Evolutionary conservation across 352 stramenopile species (phyloP), one percentile per base, ranked within the genome.

Genomic region (Globisporangium alternatum): DNA sequence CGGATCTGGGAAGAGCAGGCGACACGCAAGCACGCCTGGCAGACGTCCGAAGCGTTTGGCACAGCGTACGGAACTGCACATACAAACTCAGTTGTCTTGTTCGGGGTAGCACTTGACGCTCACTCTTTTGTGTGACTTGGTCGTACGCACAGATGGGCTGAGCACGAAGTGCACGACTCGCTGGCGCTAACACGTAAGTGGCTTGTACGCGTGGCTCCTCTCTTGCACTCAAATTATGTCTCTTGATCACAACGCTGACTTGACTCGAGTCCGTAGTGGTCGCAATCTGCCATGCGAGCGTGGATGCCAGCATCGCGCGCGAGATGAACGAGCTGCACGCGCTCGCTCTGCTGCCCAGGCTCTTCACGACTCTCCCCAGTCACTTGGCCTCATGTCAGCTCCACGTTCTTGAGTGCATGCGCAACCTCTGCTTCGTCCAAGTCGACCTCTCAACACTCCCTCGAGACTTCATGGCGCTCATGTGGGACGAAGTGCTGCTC

Each of bases 1-100:
- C 64, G 76, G 1, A 70, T 86, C 47, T 63, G 68, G 0, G 77
- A 88, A 60, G 84, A 93, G 65, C 84, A 93, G 63, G 74, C 69
- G 7, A 78, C 78, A 1, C 52, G 76, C 2, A 64, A 68, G 15
- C 67, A 77, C 43, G 44, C 41, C 10, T 93, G 82, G 81, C 65
- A 59, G 10, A 56, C 55, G 10, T 89, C 77, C 0, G 56, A 71
- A n/a, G 56, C 67, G 9, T 78, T 81, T 49, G 76, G 76, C 9
- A 45, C 60, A 12, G 59, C 13, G 78, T 83, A 53, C n/a, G 56
- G 10, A 25, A 9, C 15, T 41, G 17, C 44, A 41, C 10, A 60
- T 45, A 7, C 7, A 12, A 21, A 48, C 35, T 5, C 56, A 68
- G 39, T 35, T 12, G 0, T 22, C 47, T 33, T 28, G 19, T 5